Evolutionary conservation across 106 monocot genomes (phyloP).

Genomic region (Ottelia alismoides): DNA sequence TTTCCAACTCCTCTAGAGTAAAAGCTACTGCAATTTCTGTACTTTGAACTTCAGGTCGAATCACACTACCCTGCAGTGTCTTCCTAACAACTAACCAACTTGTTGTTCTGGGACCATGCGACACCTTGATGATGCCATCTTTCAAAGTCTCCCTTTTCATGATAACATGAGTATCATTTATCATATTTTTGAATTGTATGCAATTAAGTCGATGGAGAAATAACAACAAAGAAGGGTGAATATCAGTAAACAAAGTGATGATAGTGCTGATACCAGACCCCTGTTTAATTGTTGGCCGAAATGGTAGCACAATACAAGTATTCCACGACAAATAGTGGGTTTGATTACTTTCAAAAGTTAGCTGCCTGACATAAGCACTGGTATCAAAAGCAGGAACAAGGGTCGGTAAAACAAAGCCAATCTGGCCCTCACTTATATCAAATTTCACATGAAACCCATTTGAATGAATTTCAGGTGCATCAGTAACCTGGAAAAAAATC

Average conservation of each 20-base stretch:
- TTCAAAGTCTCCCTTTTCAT: constrained; percentile 57
- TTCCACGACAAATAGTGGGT: constrained; percentile 37
- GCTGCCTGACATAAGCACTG: constrained; percentile 18
- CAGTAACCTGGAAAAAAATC: constrained; percentile 78
- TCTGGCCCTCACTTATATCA: constrained; percentile 90
- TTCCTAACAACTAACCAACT: constrained; percentile 83
- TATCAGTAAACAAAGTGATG: constrained; percentile 81
- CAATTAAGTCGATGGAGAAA: constrained; percentile 81
- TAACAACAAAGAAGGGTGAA: constrained; percentile 87
- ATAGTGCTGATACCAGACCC: constrained; percentile 35
- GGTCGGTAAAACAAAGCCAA: constrained; percentile 96
- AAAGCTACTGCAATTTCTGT: constrained; percentile 94
- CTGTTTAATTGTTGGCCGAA: constrained; percentile 43
- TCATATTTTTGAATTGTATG: constrained; percentile 66
- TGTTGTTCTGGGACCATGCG: constrained; percentile 66
- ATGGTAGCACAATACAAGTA: constrained; percentile 91
- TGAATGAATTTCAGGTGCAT: constrained; percentile 97
- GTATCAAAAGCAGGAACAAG: constrained; percentile 48
- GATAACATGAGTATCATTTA: constrained; percentile 41
- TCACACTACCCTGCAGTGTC: constrained; percentile 28
- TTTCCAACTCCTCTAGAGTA: constrained; percentile 55
- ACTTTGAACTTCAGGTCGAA: constrained; percentile 60
- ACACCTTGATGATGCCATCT: constrained; percentile 82
- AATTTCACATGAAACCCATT: constrained; percentile 92
- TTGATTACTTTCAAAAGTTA: constrained; percentile 36